Conservation (phyloP, 2,329 filamentous ascomycete species). For the Pleomassaria siparia region DNA sequence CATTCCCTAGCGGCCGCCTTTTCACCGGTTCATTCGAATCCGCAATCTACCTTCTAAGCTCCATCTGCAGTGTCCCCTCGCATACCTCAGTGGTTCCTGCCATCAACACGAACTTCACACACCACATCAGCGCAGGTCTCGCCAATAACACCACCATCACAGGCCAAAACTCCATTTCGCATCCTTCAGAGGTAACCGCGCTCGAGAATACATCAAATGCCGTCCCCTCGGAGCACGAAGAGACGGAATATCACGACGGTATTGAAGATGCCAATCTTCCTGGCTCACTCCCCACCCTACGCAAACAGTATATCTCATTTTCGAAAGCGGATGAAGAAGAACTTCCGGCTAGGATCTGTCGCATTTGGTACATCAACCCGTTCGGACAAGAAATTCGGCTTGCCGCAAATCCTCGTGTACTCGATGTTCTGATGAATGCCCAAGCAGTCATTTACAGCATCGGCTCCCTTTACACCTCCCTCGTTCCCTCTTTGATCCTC, state of each 20-base stretch:
- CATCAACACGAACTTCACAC: conserved; percentile 92
- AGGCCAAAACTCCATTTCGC: conserved; percentile 71
- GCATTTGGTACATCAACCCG: conserved; percentile 97
- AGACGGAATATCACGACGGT: conserved; percentile 60
- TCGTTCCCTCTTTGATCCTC: conserved; percentile 80
- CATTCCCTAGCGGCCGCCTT: conserved; percentile 68
- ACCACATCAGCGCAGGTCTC: conserved; percentile 87
- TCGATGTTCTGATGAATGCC: conserved; percentile 66
- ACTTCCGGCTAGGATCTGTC: conserved; percentile 72
- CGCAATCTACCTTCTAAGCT: conserved; percentile 85
- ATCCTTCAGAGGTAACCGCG: conserved; percentile 32
- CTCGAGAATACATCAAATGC: conserved; percentile 18
- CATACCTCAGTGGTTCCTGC: conserved; percentile 80
- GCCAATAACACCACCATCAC: conserved; percentile 76
- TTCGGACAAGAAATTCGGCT: conserved; percentile 96
- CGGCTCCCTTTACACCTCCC: conserved; percentile 88
- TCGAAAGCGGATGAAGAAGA: conserved; percentile 74
- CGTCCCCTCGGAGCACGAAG: conserved; percentile 29
- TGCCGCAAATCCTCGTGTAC: conserved; percentile 76
- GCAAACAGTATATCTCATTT: conserved; percentile 80
- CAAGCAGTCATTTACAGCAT: conserved; percentile 85
- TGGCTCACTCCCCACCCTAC: conserved; percentile 75
- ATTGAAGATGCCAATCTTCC: conserved; percentile 81
- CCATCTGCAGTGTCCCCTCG: conserved; percentile 80
- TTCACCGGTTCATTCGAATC: conserved; percentile 93